These are phyloP conservation scores for Tricholomella constricta DNA, from an alignment of 768 basidiomycete species.

Conservation along the genomic window DNA sequence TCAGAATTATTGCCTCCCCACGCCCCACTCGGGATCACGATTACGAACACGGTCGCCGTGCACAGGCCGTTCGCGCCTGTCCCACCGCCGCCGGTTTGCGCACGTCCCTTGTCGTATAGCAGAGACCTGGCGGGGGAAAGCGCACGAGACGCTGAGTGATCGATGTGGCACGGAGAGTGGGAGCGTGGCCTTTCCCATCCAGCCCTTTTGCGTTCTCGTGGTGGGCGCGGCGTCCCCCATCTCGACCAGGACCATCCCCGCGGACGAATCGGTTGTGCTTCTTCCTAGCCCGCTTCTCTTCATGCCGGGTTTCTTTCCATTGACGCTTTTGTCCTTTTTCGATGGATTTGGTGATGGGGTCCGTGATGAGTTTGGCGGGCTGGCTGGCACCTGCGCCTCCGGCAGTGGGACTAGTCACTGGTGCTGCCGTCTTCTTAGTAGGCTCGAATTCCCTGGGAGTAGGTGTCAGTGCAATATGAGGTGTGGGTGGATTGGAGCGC, in stretches of 20 bases:
- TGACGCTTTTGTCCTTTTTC: slow-evolving; percentile 53
- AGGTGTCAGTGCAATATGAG: not conserved
- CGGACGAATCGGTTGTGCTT: slow-evolving; percentile 21
- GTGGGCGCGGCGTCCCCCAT: slow-evolving; percentile 29
- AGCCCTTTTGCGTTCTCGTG: too few species aligned
- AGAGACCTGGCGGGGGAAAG: not conserved
- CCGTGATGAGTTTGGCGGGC: slow-evolving; percentile 17
- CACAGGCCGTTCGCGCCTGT: slow-evolving; percentile 21
- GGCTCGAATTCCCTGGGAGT: slow-evolving; percentile 74
- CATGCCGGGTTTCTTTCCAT: slow-evolving; percentile 56
- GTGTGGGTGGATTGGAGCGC: slow-evolving; percentile 23
- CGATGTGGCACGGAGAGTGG: slow-evolving; percentile 1
- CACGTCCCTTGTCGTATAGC: not conserved
- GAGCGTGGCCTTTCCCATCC: slow-evolving; percentile 17
- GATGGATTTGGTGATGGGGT: slow-evolving; percentile 25
- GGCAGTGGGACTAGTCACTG: slow-evolving; percentile 23
- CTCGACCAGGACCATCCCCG: slow-evolving; percentile 33
- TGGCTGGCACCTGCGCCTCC: slow-evolving; percentile 7
- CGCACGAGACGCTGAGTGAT: not conserved
- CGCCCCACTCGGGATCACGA: too few species aligned
- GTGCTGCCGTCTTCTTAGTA: slow-evolving; percentile 37
- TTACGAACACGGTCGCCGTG: too few species aligned
- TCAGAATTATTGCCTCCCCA: too few species aligned
- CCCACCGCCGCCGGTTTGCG: slow-evolving; percentile 51
- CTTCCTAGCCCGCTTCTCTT: slow-evolving; percentile 40